Conservation (phyloP, 257 asterid genomes). For the Cynanchum wilfordii region DNA sequence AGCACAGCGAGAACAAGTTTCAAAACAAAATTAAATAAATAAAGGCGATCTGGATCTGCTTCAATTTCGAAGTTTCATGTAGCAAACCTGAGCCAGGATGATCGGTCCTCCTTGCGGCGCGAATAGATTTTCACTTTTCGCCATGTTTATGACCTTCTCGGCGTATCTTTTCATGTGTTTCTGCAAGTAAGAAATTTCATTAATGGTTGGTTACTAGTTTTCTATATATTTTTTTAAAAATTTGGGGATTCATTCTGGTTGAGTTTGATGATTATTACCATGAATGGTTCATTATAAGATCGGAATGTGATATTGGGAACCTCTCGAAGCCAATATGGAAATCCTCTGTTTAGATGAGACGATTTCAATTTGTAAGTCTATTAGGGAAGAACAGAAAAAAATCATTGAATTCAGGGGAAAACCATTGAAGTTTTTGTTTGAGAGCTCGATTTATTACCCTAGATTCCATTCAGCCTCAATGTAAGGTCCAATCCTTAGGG, state of each 20-base stretch:
- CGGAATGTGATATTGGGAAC: conserved; percentile 76
- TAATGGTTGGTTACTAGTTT: neutral
- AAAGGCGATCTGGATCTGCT: neutral
- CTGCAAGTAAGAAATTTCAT: conserved; percentile 27
- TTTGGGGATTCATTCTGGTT: no score
- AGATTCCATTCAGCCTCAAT: conserved; percentile 94
- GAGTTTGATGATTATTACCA: conserved; percentile 37
- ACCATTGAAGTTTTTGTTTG: no score
- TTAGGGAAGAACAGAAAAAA: neutral
- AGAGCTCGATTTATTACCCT: conserved; percentile 39
- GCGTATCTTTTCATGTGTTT: conserved; percentile 62
- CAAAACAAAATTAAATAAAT: neutral
- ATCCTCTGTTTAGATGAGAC: conserved; percentile 48
- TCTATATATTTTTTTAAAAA: neutral
- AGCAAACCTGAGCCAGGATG: conserved; percentile 71
- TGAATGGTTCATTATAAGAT: conserved; percentile 71
- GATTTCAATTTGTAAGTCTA: neutral
- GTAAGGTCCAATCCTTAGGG: conserved; percentile 87
- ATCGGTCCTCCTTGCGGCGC: conserved; percentile 98
- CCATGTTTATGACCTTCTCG: conserved; percentile 49
- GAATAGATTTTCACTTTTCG: conserved; percentile 63
- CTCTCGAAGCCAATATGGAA: conserved; percentile 80
- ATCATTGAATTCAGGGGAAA: no score
- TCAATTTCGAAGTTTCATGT: neutral
- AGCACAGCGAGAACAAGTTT: neutral